Evolutionary conservation across 75 land plant genomes (phyloP), one percentile per base, ranked within the genome.

Genomic region (Adiantum capillusveneris): DNA sequence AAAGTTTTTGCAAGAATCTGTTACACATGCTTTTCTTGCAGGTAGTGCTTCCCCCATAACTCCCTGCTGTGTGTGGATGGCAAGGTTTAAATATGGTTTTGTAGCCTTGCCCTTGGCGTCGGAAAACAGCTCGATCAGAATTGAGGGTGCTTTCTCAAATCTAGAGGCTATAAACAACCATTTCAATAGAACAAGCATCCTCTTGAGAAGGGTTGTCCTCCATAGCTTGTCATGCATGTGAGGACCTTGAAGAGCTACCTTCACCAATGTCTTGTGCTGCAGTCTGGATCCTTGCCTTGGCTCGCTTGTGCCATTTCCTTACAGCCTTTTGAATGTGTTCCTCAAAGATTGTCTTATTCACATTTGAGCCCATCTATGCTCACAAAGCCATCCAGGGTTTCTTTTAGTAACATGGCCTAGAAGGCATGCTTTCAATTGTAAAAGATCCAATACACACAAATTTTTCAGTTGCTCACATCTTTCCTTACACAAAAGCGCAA

Each of bases 341-440:
- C 11, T 74, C 55, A 30, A 75, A 77, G 20, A 84, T 74, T 17
- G 58, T 59, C 12, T 14, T 62, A 43, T 79, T 85, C 71, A 75
- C 69, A 13, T 36, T 17, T 51, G 68, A 70, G 12, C 82, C 88
- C 88, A 85, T 85, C 88, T 85, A 56, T 60, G 58, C 29, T 41
- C 14, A 14, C 43, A 41, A 41, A 41, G 43, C 43, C 43, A 14
- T 9, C 14, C 9, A 14, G 9, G 43, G 43, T 14, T 41, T 9
- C 43, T 9, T 41, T 14, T 14, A 14, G 43, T 9, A 41, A 41
- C 14, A 9, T 41, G 43, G 43, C 14, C 14, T 9, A 41, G 9
- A 9, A 9, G 9, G 12, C 9, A 9, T 41, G 9, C 14, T 41
- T 9, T 9, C 43, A 9, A 9, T 9, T 41, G 43, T 41, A 41